Conservation (phyloP, 108 stramenopile species). For the Aurantiochytrium sp. region DNA sequence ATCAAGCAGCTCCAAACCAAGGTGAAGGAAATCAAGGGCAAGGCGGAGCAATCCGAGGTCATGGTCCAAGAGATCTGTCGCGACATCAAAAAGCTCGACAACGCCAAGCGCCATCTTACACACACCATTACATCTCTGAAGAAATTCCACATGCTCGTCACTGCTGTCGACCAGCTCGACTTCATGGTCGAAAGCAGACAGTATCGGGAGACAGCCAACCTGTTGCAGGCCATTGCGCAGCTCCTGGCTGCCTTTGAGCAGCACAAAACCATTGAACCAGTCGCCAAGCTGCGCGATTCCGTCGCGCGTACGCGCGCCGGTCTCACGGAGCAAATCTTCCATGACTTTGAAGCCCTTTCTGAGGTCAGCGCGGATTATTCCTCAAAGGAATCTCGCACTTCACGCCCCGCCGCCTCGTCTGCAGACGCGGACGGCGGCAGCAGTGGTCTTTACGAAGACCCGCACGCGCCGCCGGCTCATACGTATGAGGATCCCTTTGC, state of each 20-base stretch:
- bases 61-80: constrained; percentile 51
- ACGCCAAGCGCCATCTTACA: constrained; percentile 88
- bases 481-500: constrained; percentile 11
- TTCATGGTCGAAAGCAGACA: constrained; percentile 60
- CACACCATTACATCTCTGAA: constrained; percentile 89
- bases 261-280: constrained; percentile 39
- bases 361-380: constrained; percentile 8
- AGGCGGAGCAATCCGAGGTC: constrained; percentile 45
- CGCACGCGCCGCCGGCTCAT: background rate
- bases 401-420: background rate
- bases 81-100: constrained; percentile 93
- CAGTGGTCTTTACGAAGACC: background rate
- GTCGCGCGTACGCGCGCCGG: constrained; percentile 28
- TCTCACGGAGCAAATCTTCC: constrained; percentile 34
- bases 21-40: constrained; percentile 42
- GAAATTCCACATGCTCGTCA: constrained; percentile 91
- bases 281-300: constrained; percentile 34
- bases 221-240: constrained; percentile 80
- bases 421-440: background rate
- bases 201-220: constrained; percentile 74
- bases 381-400: background rate
- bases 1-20: constrained; percentile 47
- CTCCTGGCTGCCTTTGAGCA: constrained; percentile 63
- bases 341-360: constrained; percentile 44
- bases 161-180: constrained; percentile 85